Base-by-base conservation (phyloP, 139 green algal genomes). In the Ulvella scutata region DNA sequence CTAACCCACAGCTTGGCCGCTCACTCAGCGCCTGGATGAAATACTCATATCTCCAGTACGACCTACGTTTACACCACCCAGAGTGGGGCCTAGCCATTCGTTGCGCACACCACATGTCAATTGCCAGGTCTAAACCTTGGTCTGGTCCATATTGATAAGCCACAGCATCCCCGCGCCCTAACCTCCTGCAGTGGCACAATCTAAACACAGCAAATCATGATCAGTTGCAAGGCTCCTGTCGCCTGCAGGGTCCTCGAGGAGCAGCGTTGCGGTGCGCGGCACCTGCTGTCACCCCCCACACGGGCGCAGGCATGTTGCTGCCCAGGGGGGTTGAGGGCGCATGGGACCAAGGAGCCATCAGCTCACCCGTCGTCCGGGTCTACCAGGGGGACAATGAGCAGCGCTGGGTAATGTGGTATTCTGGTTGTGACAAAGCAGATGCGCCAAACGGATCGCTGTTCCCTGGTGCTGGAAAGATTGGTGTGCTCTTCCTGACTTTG, bases 371-470 rank as follows among this genome's bases (percentile, higher is more conserved):
- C 43, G 90, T 92, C 20, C 83, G 90, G 20, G 93, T 86, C 81
- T 96, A 87, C 61, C 34, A 92, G 43, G 86, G 86, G 2, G 91
- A 96, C 43, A 83, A 93, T 39, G 88, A 92, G 76, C 76, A 91
- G 83, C 82, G 87, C 2, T 97, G 91, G 91, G 85, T 84, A 61
- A 95, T 97, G 91, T 97, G 91, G 91, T 96, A 96, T 76, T 83
- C 75, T 28, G 91, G 89, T 2, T 78, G 83, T 3, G 76, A 37
- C 26, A 3, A 43, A 0, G 37, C 60, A 17, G 43, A 67, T 44
- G 21, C 72, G 34, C 3, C 37, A 67, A 43, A 40, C 17, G 37
- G 61, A 21, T 20, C 62, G 1, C 34, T 74, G 62, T 43, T 74
- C n/a, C 62, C 62, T 33, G 33, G 37, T 1, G 37, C 72, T 38